Evolutionary conservation across 116 monocot species (phyloP).

Genomic region (Trichopus zeylanicus): DNA sequence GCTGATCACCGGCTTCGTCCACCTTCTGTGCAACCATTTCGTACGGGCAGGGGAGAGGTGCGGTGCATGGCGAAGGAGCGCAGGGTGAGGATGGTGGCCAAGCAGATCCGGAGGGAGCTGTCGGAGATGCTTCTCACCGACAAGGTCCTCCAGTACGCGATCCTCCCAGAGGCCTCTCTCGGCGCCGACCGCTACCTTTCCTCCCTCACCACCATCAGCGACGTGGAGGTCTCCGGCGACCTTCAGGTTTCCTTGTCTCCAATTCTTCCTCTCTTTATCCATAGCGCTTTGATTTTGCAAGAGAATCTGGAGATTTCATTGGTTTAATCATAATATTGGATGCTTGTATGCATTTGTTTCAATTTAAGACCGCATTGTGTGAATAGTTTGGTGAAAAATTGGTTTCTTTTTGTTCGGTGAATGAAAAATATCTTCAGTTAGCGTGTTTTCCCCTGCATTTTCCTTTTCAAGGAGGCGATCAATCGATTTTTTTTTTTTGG

Average conservation of each 20-base stretch:
- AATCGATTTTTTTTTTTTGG: no score
- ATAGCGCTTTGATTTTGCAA: no score
- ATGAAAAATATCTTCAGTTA: no score
- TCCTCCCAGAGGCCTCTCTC: constrained; percentile 90
- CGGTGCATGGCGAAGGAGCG: constrained; percentile 83
- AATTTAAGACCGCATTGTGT: no score
- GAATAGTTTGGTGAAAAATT: no score
- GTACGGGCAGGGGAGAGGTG: neutral
- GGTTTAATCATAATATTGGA: no score
- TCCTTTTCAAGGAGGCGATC: no score
- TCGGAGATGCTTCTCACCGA: constrained; percentile 79
- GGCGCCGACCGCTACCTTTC: constrained; percentile 94
- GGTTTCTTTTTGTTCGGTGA: no score
- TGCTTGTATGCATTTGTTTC: no score
- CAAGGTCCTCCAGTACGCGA: constrained; percentile 72
- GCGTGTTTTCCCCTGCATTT: no score
- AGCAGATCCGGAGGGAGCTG: constrained; percentile 91
- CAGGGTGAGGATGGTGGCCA: constrained; percentile 89
- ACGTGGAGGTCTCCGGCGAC: constrained; percentile 88
- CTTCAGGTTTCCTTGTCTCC: constrained; percentile 83
- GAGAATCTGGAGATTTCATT: no score
- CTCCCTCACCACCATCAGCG: constrained; percentile 87
- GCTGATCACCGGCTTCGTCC: neutral
- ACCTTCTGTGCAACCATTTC: neutral
- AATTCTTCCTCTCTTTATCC: neutral